These are phyloP conservation scores for Sporothrix curviconia DNA, from an alignment of 2,329 filamentous ascomycete genomes.

Conservation along the genomic window DNA sequence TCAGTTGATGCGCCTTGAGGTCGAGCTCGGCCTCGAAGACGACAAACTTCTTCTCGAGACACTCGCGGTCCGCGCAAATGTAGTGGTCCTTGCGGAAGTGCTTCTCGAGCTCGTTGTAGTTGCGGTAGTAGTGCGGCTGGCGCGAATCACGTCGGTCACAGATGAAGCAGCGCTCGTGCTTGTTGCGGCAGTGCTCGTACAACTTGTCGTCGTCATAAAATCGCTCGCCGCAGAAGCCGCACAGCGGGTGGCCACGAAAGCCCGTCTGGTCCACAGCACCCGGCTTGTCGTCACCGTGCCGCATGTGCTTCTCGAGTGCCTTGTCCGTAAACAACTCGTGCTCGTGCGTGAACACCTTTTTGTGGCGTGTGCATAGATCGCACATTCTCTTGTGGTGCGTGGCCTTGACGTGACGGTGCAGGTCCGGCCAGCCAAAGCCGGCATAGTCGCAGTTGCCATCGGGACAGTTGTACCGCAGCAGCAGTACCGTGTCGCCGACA, in stretches of 20 bases:
- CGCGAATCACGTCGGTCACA: conserved; percentile 68
- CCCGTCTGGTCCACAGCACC: conserved; percentile 88
- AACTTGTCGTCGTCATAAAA: conserved; percentile 97
- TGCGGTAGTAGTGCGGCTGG: conserved; percentile 81
- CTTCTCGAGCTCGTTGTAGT: conserved; percentile 78
- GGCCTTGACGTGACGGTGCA: conserved; percentile 69
- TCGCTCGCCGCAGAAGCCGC: conserved; percentile 81
- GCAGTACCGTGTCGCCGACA: conserved; percentile 78
- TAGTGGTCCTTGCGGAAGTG: conserved; percentile 89
- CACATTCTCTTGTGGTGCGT: conserved; percentile 85
- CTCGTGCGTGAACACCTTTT: conserved; percentile 97
- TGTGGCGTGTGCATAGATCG: conserved; percentile 84
- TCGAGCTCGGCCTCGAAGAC: conserved; percentile 95
- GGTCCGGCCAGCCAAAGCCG: conserved; percentile 57
- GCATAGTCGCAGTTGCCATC: conserved; percentile 74
- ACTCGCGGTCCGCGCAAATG: conserved; percentile 76
- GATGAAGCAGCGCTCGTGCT: conserved; percentile 90
- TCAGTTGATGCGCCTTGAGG: conserved; percentile 85
- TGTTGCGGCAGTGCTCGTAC: conserved; percentile 86
- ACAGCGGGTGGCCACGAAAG: conserved; percentile 92
- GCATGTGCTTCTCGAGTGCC: conserved; percentile 82
- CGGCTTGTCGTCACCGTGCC: conserved; percentile 81
- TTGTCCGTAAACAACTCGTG: conserved; percentile 82
- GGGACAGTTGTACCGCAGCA: conserved; percentile 92
- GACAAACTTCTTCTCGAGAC: conserved; percentile 93